Conservation (phyloP, 345 rosid genomes). For the Ailanthus altissimus region DNA sequence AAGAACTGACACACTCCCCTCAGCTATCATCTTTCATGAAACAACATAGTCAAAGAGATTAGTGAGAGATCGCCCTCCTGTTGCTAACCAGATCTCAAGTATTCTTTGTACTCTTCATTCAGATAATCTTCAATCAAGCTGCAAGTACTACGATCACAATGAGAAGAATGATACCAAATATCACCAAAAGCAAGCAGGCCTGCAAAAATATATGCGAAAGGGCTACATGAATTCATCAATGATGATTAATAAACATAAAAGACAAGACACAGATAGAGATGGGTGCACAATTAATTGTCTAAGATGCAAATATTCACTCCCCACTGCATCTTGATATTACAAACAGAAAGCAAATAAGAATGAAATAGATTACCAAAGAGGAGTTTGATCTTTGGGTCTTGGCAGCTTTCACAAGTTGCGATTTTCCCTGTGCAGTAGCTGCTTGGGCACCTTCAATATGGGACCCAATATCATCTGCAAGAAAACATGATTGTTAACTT, state of each 20-base stretch:
- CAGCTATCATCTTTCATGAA: constrained; percentile 13
- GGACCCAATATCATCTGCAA: constrained; percentile 80
- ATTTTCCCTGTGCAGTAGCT: constrained; percentile 74
- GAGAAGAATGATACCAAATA: constrained; percentile 80
- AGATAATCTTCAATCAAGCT: constrained; percentile 41
- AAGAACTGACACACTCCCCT: constrained; percentile 19
- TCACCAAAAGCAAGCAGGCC: constrained; percentile 90
- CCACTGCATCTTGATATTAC: not conserved
- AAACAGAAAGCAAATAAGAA: not conserved
- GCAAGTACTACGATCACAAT: constrained; percentile 72
- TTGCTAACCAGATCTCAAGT: constrained; percentile 19
- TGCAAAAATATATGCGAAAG: constrained; percentile 31
- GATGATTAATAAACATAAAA: not conserved
- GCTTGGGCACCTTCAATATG: constrained; percentile 70
- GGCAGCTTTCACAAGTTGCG: constrained; percentile 80
- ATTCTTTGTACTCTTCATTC: not conserved
- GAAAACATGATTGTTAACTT: not conserved
- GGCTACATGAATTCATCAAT: not conserved
- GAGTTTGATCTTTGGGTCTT: constrained; percentile 88
- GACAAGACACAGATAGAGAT: not conserved
- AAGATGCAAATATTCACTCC: not conserved
- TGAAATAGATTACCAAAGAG: constrained; percentile 60
- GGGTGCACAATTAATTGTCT: not conserved
- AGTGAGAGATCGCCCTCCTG: constrained; percentile 12
- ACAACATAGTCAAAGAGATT: constrained; percentile 14